Evolutionary conservation across 306 rosid genomes (phyloP), one percentile per base, ranked within the genome.

Genomic region (Vicia sativa): DNA sequence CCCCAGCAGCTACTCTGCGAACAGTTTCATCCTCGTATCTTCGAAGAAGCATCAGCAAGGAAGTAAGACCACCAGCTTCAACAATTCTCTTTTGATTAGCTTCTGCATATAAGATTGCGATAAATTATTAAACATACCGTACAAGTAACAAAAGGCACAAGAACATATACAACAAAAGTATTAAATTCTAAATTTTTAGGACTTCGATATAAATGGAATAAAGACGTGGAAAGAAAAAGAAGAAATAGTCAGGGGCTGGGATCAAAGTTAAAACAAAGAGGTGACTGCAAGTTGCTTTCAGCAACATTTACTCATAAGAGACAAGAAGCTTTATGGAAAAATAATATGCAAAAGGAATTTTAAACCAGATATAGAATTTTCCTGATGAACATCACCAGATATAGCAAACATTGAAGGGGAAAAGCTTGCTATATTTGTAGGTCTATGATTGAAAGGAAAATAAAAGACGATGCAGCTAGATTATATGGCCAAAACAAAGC

Each of bases 1-100:
- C 99, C 81, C 96, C 96, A 45, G 97, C 97, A 54, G 99, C 99
- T 62, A 90, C 99, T 84, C 97, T 85, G 65, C 89, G 91, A 43
- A 95, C 87, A 49, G 97, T 95, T 81, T 95, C 97, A 81, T 95
- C 96, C 77, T 90, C 97, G 23, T 83, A 95, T 82, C 90, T 88
- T 82, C 99, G 84, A 77, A 93, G 97, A 80, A 93, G 99, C 97
- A 84, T 85, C 77, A 93, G 76, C 82, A 93, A 85, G 62, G 97
- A 93, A 70, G 93, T 75, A 67, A 95, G 99, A 73, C 96, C 99
- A 35, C 99, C 99, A 64, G 99, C 77, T 76, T 95, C 97, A 60
- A 90, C 99, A 71, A 95, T 95, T 80, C 84, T 88, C 66, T 95
- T 88, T 73, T 90, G 99, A 63, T 95, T 95, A 62, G 89, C 82